Evolutionary conservation across 2,329 filamentous ascomycete genomes (phyloP).

Genomic region (Geosmithia flava): DNA sequence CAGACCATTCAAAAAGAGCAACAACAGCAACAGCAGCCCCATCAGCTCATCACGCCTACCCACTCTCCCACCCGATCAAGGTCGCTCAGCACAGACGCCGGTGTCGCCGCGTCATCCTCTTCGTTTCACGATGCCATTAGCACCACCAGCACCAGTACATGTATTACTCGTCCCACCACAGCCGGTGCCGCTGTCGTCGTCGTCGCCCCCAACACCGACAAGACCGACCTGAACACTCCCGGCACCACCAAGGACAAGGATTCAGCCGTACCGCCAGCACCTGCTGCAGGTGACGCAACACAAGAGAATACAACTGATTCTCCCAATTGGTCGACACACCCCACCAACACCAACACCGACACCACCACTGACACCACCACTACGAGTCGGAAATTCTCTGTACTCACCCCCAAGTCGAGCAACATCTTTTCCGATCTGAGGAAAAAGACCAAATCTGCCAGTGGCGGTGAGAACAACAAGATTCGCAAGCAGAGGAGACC

Average conservation of each 20-base stretch:
- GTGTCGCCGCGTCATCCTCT: background rate
- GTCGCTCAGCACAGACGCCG: background rate
- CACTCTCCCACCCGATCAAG: background rate
- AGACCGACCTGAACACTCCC: no score
- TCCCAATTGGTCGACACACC: no score
- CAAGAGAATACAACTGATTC: no score
- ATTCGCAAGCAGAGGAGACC: background rate
- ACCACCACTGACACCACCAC: background rate
- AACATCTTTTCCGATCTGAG: background rate
- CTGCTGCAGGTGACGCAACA: no score
- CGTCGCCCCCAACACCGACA: background rate
- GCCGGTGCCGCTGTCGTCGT: no score
- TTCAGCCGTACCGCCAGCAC: no score
- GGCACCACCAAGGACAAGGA: no score
- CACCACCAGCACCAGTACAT: background rate
- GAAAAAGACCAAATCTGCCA: background rate
- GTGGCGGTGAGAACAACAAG: background rate
- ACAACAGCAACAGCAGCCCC: background rate
- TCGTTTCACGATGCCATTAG: background rate
- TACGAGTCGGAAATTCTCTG: background rate
- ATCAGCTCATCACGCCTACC: background rate
- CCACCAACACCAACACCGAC: background rate
- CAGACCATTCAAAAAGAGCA: background rate
- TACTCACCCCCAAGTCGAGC: background rate
- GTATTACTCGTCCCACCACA: background rate